Evolutionary conservation across 768 basidiomycete species (phyloP), one percentile per base, ranked within the genome.

Genomic region (Pulveroboletus sp.): DNA sequence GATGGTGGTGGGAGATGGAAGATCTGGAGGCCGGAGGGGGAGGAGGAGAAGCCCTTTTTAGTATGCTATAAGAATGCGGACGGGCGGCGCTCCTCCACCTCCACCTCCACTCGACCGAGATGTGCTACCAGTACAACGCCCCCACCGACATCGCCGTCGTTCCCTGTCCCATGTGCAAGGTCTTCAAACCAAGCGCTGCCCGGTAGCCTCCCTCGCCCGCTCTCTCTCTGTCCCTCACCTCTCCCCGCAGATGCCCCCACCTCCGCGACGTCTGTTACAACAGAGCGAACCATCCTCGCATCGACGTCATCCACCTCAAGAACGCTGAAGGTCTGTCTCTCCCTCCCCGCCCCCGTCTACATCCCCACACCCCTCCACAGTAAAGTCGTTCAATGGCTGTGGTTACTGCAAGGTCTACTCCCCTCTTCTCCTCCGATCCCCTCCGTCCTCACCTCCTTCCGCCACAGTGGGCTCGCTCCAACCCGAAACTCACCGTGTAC

Each of bases 91-190:
- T 41, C 45, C 50, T 43, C 53, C 60, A 41, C 58, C 52, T 51
- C 52, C 46, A 50, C 59, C 57, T 47, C 54, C 71, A 66, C 60
- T 26, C 43, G 14, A 36, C 6, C 54, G 18, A 37, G 13, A 90
- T 90, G 88, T 91, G 89, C 71, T 84, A 82, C 68, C 76, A 76
- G 48, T 74, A 80, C 51, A 83, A 83, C 61, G 84, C 86, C 39
- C 67, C 85, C 46, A 67, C 49, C n/a, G 82, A 85, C 70, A 81
- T 84, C 69, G 77, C 80, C 21, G 78, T 79, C 40, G 76, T 76
- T 50, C 76, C 78, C 51, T 91, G 89, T 65, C 84, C 86, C 4
- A 89, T 91, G 86, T 90, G 89, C 78, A 86, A 81, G 73, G 85
- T 89, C 57, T 89, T 84, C 73, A 76, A 72, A 73, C 83, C 65